These are phyloP conservation scores for Pseudoneurospora amorphoporcata DNA, from an alignment of 495 filamentous ascomycete species.

Conservation along the genomic window DNA sequence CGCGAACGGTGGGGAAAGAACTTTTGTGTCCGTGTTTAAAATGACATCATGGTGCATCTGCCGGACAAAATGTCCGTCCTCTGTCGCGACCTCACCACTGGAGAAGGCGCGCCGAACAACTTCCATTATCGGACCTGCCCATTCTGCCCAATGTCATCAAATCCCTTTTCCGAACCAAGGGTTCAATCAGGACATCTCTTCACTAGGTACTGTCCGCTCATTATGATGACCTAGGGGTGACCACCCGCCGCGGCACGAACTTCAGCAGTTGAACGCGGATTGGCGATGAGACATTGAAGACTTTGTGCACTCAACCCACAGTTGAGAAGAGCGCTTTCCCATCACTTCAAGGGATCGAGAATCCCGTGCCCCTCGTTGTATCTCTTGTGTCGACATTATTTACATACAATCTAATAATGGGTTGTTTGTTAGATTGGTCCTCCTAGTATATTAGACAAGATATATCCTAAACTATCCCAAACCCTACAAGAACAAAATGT, in stretches of 20 bases:
- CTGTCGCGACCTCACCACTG: not conserved
- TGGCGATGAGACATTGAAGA: not conserved
- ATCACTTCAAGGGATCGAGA: not conserved
- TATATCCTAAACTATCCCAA: no score
- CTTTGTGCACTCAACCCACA: no score
- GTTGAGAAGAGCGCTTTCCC: no score
- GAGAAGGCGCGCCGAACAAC: not conserved
- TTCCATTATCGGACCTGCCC: not conserved
- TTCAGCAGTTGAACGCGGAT: not conserved
- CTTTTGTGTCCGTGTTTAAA: not conserved
- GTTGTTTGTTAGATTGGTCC: no score
- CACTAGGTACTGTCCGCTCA: not conserved
- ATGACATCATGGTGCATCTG: not conserved
- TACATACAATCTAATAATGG: no score
- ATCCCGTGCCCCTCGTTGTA: not conserved
- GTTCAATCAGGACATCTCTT: not conserved
- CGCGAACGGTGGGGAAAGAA: not conserved
- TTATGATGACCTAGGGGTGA: not conserved
- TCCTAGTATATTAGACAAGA: no score
- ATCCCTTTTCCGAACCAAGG: not conserved
- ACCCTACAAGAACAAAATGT: no score
- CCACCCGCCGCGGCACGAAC: not conserved
- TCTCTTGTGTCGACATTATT: not conserved
- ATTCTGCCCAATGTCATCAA: not conserved
- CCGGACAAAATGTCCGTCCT: not conserved